phyloP scores from a whole-genome alignment of 2,329 filamentous ascomycete genomes.

The Monosporascus sp. region DNA sequence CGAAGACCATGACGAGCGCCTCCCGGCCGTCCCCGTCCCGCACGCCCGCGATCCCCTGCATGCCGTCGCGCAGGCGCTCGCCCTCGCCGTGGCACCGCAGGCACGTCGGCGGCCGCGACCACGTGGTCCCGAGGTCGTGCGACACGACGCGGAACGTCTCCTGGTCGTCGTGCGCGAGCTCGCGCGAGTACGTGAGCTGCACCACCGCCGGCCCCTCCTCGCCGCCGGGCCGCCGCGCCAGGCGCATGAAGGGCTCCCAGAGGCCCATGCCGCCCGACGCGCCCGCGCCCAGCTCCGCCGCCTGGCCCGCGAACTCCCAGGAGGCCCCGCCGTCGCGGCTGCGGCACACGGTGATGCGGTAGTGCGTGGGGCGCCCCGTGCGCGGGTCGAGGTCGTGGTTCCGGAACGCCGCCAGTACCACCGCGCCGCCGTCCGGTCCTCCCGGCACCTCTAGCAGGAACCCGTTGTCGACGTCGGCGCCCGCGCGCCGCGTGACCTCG shows the following conservation, averaged over 20 bases:
- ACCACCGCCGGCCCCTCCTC: conserved; percentile 32
- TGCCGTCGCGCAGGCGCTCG: conserved; percentile 36
- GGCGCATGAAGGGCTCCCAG: conserved; percentile 47
- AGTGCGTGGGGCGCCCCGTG: conserved; percentile 30
- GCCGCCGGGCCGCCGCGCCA: conserved; percentile 25
- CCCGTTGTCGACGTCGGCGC: conserved; percentile 41
- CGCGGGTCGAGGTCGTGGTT: conserved; percentile 37
- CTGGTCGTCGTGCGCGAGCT: conserved; percentile 40
- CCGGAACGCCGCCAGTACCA: conserved; percentile 41
- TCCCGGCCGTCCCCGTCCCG: conserved; percentile 27
- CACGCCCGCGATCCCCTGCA: conserved; percentile 35
- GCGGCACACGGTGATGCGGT: conserved; percentile 45
- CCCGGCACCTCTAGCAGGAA: conserved; percentile 37
- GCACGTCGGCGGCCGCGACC: conserved; percentile 33
- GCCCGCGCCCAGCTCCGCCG: conserved; percentile 35
- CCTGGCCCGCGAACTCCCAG: conserved; percentile 40
- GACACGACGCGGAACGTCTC: conserved; percentile 44
- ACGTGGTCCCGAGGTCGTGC: conserved; percentile 35
- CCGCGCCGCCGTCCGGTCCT: conserved; percentile 6
- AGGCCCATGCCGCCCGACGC: conserved; percentile 37
- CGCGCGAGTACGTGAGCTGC: conserved; percentile 41
- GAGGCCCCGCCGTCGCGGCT: conserved; percentile 36
- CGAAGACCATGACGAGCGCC: conserved; percentile 39
- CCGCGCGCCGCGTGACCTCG: conserved; percentile 36
- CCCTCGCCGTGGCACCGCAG: conserved; percentile 30